Conservation (phyloP, 2,329 filamentous ascomycete genomes). For the Pseudocercospora cruenta region DNA sequence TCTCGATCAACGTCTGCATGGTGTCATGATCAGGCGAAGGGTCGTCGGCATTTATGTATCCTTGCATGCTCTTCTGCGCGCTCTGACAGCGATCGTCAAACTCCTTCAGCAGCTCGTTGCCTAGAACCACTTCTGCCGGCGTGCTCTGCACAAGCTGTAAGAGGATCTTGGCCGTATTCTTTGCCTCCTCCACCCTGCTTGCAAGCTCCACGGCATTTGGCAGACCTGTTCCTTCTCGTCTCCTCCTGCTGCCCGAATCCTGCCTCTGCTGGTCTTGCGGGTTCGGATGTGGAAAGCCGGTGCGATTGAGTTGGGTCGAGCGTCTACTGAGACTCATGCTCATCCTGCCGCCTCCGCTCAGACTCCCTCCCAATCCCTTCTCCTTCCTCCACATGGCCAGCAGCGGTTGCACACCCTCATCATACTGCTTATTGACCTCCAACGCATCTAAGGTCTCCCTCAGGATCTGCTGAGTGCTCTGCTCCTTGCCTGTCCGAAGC, state of each 20-base stretch:
- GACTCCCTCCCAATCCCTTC: conserved; percentile 57
- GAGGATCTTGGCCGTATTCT: conserved; percentile 88
- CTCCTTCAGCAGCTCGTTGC: conserved; percentile 88
- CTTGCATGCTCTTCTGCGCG: conserved; percentile 79
- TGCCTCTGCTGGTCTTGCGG: conserved; percentile 7
- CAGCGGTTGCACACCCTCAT: conserved; percentile 72
- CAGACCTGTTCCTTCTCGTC: conserved; percentile 31
- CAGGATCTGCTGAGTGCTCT: conserved; percentile 79
- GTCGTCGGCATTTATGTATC: conserved; percentile 78
- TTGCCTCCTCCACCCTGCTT: conserved; percentile 84
- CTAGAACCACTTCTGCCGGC: conserved; percentile 71
- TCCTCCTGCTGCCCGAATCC: conserved; percentile 8
- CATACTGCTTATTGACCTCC: conserved; percentile 70
- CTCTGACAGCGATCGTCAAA: conserved; percentile 84
- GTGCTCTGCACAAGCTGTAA: conserved; percentile 89
- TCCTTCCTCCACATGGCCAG: conserved; percentile 89
- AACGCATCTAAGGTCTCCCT: conserved; percentile 84
- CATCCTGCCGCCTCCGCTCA: conserved; percentile 20
- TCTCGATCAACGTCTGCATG: conserved; percentile 90
- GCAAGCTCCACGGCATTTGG: conserved; percentile 78
- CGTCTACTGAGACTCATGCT: conserved; percentile 5
- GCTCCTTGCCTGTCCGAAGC: conserved; percentile 70
- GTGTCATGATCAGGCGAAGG: conserved; percentile 90
- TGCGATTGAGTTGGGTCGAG: not conserved
- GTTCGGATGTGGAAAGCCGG: conserved; percentile 4